These are phyloP conservation scores for Nissolia schottii DNA, from an alignment of 306 rosid genomes.

Conservation along the genomic window DNA sequence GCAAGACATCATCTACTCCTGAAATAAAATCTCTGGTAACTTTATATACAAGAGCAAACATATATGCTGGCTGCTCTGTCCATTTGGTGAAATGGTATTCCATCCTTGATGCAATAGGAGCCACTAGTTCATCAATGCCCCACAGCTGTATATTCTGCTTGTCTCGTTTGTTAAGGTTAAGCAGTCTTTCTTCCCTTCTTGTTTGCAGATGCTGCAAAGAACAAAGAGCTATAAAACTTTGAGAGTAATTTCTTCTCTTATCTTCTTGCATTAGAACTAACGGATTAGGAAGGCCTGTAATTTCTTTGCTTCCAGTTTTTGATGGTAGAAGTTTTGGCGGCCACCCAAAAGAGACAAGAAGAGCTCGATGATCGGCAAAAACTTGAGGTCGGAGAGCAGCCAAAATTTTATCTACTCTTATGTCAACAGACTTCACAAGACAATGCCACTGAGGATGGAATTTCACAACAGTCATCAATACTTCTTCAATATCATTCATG, in stretches of 20 bases:
- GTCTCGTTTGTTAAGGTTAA: slow-evolving; percentile 30
- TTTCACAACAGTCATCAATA: slow-evolving; percentile 28
- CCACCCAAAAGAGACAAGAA: slow-evolving; percentile 76
- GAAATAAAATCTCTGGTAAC: slow-evolving; percentile 51
- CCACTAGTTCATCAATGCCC: slow-evolving; percentile 70
- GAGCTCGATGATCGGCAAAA: slow-evolving; percentile 67
- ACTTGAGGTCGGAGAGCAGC: slow-evolving; percentile 62
- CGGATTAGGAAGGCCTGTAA: slow-evolving; percentile 49
- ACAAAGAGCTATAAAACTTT: slow-evolving; percentile 64
- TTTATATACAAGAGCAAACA: slow-evolving; percentile 60
- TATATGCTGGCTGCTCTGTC: slow-evolving; percentile 70
- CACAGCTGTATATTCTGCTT: slow-evolving; percentile 47
- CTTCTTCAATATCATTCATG: slow-evolving; percentile 57
- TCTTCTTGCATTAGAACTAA: slow-evolving; percentile 62
- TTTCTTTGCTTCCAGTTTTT: slow-evolving; percentile 27
- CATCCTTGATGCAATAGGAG: slow-evolving; percentile 72
- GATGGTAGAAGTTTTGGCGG: slow-evolving; percentile 63
- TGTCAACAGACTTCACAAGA: slow-evolving; percentile 58
- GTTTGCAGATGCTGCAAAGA: slow-evolving; percentile 69
- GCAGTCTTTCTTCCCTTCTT: slow-evolving; percentile 49
- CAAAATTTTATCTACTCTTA: slow-evolving; percentile 56
- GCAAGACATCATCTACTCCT: slow-evolving; percentile 74
- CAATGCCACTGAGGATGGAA: slow-evolving; percentile 50
- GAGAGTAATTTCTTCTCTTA: slow-evolving; percentile 48
- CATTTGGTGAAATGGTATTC: slow-evolving; percentile 66